Evolutionary conservation across 805 yeast genomes (phyloP).

Genomic region (Yarrowia deformans): DNA sequence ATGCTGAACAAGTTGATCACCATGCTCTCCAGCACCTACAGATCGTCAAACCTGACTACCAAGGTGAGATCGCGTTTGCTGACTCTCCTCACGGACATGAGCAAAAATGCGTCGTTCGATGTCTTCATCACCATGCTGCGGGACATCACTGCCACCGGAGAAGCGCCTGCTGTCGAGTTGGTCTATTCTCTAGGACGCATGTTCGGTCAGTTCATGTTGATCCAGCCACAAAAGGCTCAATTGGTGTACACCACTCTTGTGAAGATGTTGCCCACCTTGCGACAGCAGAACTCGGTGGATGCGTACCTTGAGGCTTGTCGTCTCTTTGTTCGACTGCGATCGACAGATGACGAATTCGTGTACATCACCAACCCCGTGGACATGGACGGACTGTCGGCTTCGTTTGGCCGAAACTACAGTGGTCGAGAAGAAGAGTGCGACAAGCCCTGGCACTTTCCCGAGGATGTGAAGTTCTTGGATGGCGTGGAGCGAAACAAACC

Average conservation of each 20-base stretch:
- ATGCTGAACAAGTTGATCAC: slow-evolving; percentile 50
- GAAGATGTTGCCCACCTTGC: slow-evolving; percentile 40
- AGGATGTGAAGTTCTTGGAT: slow-evolving; percentile 59
- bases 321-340: slow-evolving; percentile 62
- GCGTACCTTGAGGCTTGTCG: slow-evolving; percentile 57
- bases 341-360: slow-evolving; percentile 55
- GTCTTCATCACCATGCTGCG: slow-evolving; percentile 32
- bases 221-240: slow-evolving; percentile 48
- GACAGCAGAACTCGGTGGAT: slow-evolving; percentile 32
- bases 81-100: slow-evolving; percentile 45
- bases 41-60: not conserved
- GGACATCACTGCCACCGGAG: slow-evolving; percentile 25
- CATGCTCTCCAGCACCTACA: slow-evolving; percentile 2
- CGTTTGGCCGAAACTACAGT: slow-evolving; percentile 59
- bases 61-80: slow-evolving; percentile 51
- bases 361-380: slow-evolving; percentile 63
- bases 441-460: slow-evolving; percentile 67
- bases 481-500: slow-evolving; percentile 55
- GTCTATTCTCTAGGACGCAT: slow-evolving; percentile 46
- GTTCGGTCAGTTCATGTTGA: slow-evolving; percentile 45
- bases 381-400: slow-evolving; percentile 70
- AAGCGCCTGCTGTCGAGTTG: slow-evolving; percentile 39
- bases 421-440: slow-evolving; percentile 42
- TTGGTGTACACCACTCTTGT: slow-evolving; percentile 46
- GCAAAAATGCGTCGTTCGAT: slow-evolving; percentile 44